Conservation (phyloP, 257 asterid genomes). For the Rubia yunnanensis region DNA sequence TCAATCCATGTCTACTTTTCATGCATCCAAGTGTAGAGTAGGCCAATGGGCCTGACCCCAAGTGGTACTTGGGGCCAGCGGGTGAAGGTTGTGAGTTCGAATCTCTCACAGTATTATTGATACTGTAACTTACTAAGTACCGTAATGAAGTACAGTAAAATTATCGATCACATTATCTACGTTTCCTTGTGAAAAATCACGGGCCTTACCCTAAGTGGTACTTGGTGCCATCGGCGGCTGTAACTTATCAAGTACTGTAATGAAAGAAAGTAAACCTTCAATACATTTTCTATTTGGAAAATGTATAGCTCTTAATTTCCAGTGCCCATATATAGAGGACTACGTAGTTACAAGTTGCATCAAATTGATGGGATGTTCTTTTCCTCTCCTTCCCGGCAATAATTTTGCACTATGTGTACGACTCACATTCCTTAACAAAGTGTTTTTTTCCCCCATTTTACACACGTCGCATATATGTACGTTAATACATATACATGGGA, state of each 20-base stretch:
- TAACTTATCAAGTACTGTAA: too few species aligned
- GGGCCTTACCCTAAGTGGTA: too few species aligned
- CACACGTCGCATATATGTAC: slow-evolving; percentile 9
- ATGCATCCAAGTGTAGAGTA: neutral
- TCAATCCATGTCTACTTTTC: neutral
- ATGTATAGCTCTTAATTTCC: too few species aligned
- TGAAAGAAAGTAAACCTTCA: too few species aligned
- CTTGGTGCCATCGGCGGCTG: too few species aligned
- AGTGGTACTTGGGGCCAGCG: neutral
- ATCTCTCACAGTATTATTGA: too few species aligned
- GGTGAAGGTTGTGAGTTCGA: too few species aligned
- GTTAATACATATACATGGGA: neutral
- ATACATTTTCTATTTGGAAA: too few species aligned
- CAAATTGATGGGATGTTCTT: slow-evolving; percentile 1
- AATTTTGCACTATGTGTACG: slow-evolving; percentile 24
- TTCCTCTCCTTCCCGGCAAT: slow-evolving; percentile 19
- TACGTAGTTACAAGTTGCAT: neutral
- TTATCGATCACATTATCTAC: too few species aligned
- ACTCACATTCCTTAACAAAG: slow-evolving; percentile 4
- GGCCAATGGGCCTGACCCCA: neutral
- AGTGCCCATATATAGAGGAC: neutral
- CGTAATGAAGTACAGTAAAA: too few species aligned
- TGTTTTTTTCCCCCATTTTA: neutral
- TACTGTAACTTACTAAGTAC: too few species aligned
- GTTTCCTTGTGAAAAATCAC: too few species aligned